Base-by-base conservation (phyloP, 768 basidiomycete genomes). In the Lentinula detonsa region DNA sequence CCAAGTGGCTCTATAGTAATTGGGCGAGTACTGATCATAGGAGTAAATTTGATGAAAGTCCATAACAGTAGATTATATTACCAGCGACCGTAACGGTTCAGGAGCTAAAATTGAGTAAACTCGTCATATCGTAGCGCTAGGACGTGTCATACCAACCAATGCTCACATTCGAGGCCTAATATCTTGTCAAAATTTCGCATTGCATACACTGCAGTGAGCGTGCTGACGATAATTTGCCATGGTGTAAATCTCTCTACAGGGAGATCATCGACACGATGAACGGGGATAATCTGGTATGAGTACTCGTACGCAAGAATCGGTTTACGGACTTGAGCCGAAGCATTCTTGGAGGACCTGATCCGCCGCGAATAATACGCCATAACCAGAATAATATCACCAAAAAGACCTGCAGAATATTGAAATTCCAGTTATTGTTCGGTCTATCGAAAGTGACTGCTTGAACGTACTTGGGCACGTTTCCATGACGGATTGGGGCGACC, bases 1-100 rank as follows among this genome's bases (percentile, higher is more conserved):
- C 90, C 95, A 99, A 56, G 95, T 96, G 7, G 95, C 96, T 28
- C 97, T 89, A 75, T 95, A 96, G 73, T 95, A 97, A 2, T 92
- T 90, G 0, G 91, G 84, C 3, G 93, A 91, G 70, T 97, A 96
- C 93, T 95, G 64, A 10, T 55, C 7, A 6, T 15, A 33, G 23
- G 15, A 28, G 16, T 42, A 23, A 42, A 16, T 11, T 28, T 16
- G 23, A 15, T 28, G 40, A 5, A 33, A 43, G 13, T 21, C 10
- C 18, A 13, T 21, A 8, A 15, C 3, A 8, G 31, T 51, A 16
- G 8, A 15, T 28, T 5, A 8, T 37, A 40, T 28, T 43, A 56
- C 55, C 55, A 56, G 28, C 10, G 55, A 56, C 6, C 55, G 55
- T 43, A 96, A 78, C 1, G 96, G 96, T 74, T 98, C 96, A 37